These are phyloP conservation scores for Erysimum cheiri DNA, from an alignment of 441 rosid genomes.

Conservation along the genomic window DNA sequence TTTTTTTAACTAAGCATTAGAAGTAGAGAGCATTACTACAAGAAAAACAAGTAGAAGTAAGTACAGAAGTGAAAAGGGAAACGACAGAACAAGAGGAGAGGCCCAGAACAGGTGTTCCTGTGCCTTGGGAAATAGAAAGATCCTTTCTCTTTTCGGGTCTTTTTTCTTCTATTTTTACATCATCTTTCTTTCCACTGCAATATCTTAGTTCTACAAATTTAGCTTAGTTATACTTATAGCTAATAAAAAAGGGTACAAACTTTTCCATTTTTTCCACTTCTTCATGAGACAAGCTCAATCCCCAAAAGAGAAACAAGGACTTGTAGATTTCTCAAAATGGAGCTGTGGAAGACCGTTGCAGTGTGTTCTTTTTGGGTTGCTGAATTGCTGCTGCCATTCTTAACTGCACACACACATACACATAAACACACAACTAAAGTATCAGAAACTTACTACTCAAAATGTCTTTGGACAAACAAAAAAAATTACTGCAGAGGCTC, in stretches of 20 bases:
- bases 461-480: constrained; percentile 14
- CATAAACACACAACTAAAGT: constrained; percentile 16
- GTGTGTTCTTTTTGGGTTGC: constrained; percentile 52
- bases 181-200: constrained; percentile 31
- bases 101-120: constrained; percentile 37
- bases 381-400: constrained; percentile 55
- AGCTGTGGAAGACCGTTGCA: constrained; percentile 68
- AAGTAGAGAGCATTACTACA: constrained; percentile 34
- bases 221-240: constrained; percentile 39
- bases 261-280: constrained; percentile 43
- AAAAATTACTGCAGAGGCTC: constrained; percentile 28
- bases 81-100: constrained; percentile 35
- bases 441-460: constrained; percentile 28
- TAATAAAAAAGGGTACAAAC: constrained; percentile 34
- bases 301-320: constrained; percentile 39
- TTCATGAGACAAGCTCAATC: constrained; percentile 19
- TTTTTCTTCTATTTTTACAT: neutral
- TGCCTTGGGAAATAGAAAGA: constrained; percentile 41
- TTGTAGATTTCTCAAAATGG: constrained; percentile 65
- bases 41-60: constrained; percentile 38
- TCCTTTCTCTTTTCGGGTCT: constrained; percentile 20
- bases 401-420: constrained; percentile 52
- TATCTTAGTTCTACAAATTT: constrained; percentile 38
- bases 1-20: constrained; percentile 25
- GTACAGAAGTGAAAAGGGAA: constrained; percentile 33